Conservation (phyloP, 2,329 filamentous ascomycete genomes). For the Diaporthe sp. region DNA sequence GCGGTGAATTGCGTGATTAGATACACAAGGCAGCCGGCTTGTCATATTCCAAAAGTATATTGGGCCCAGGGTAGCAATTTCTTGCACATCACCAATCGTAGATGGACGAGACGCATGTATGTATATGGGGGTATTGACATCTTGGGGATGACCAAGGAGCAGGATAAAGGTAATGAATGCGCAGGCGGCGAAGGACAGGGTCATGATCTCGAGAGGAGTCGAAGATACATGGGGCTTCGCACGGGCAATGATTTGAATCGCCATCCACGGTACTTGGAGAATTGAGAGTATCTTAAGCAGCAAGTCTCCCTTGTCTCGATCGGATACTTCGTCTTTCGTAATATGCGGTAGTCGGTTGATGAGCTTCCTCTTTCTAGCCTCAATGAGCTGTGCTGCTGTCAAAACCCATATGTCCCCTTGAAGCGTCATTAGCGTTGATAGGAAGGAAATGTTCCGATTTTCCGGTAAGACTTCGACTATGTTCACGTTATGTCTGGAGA, state of each 20-base stretch:
- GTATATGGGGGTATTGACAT: not conserved
- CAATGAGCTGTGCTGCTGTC: not conserved
- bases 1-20: not conserved
- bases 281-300: not conserved
- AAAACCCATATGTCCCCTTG: not conserved
- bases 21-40: not conserved
- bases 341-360: not conserved
- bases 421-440: not conserved
- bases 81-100: not conserved
- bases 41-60: too few relatives aligned
- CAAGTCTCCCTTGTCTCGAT: not conserved
- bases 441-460: too few relatives aligned
- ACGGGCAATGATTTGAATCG: not conserved
- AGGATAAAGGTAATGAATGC: not conserved
- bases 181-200: not conserved
- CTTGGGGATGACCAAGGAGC: not conserved
- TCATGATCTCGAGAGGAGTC: not conserved
- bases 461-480: too few relatives aligned
- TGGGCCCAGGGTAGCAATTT: too few relatives aligned
- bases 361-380: not conserved
- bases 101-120: not conserved
- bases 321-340: not conserved
- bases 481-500: too few relatives aligned
- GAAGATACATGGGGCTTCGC: not conserved
- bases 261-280: not conserved